Percentiles rank a stretch among this genome's conserved stretches.
Conservation (phyloP, 345 rosid species). For the Sisymbrium irio region DNA sequence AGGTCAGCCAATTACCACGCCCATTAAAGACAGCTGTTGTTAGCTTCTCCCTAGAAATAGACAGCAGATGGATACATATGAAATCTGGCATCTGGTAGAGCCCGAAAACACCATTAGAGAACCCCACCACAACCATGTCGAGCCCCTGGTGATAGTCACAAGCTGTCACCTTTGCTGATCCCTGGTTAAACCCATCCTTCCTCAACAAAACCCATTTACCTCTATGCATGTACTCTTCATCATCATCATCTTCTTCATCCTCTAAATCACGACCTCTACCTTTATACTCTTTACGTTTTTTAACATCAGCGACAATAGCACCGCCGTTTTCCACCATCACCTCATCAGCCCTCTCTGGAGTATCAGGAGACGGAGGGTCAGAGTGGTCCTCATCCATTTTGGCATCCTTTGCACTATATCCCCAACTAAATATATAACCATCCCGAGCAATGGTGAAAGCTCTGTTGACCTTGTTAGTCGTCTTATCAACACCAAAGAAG, state of each 20-base stretch:
- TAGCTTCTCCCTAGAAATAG: constrained; percentile 83
- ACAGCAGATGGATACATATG: constrained; percentile 76
- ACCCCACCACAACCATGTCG: constrained; percentile 86
- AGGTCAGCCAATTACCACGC: constrained; percentile 91
- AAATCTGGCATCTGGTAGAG: constrained; percentile 96
- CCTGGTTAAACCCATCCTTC: constrained; percentile 82
- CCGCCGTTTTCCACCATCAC: constrained; percentile 30
- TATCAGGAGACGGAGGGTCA: constrained; percentile 62
- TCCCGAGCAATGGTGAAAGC: constrained; percentile 76
- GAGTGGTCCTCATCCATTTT: constrained; percentile 31
- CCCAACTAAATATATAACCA: constrained; percentile 80
- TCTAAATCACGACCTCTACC: constrained; percentile 38
- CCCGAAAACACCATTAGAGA: constrained; percentile 87
- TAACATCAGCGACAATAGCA: constrained; percentile 17
- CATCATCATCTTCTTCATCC: constrained; percentile 35
- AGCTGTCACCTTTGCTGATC: constrained; percentile 60
- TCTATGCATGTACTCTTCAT: constrained; percentile 53
- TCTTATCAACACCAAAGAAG: constrained; percentile 77
- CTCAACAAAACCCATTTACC: constrained; percentile 71
- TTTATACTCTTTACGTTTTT: constrained; percentile 62
- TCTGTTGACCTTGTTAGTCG: constrained; percentile 46
- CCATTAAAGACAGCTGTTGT: constrained; percentile 83
- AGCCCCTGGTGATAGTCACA: constrained; percentile 84
- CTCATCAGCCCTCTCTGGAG: constrained; percentile 55
- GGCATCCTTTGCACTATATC: constrained; percentile 37